Evolutionary conservation across 208 protist species (phyloP).

Genomic region (Vickermania spadyakhi): DNA sequence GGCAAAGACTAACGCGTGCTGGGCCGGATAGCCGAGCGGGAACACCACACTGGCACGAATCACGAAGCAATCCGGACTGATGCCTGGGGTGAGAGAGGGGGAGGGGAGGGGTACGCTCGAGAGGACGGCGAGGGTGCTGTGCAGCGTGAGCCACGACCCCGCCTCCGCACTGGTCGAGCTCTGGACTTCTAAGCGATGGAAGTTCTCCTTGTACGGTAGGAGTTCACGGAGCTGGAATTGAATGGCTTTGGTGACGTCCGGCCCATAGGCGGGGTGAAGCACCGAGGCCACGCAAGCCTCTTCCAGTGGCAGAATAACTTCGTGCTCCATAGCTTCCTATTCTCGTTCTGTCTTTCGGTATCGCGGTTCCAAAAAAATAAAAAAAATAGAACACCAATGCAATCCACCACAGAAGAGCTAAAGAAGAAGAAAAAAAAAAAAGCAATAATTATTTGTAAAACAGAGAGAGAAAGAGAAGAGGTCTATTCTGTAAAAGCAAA

Average conservation of each 20-base stretch:
- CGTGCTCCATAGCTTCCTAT: neutral
- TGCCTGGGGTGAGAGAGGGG: neutral
- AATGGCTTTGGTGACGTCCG: neutral
- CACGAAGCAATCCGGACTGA: neutral
- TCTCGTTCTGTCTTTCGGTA: neutral
- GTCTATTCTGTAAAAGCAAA: no score
- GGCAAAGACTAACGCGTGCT: neutral
- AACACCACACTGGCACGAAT: neutral
- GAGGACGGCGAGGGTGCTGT: neutral
- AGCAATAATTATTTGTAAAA: no score
- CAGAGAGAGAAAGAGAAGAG: no score
- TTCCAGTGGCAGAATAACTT: neutral
- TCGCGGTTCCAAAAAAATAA: neutral
- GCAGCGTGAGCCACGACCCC: neutral
- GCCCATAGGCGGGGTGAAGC: neutral
- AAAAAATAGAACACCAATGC: neutral
- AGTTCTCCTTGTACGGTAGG: neutral
- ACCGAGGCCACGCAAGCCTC: neutral
- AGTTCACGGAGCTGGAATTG: neutral
- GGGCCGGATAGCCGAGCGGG: neutral
- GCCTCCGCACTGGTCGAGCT: neutral
- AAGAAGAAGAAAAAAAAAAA: constrained; percentile 4
- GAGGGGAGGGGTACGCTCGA: neutral
- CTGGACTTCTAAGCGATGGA: neutral
- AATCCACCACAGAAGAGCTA: constrained; percentile 1